phyloP scores from a whole-genome alignment of 805 yeast genomes.

The Wickerhamomyces sydowiorum region DNA sequence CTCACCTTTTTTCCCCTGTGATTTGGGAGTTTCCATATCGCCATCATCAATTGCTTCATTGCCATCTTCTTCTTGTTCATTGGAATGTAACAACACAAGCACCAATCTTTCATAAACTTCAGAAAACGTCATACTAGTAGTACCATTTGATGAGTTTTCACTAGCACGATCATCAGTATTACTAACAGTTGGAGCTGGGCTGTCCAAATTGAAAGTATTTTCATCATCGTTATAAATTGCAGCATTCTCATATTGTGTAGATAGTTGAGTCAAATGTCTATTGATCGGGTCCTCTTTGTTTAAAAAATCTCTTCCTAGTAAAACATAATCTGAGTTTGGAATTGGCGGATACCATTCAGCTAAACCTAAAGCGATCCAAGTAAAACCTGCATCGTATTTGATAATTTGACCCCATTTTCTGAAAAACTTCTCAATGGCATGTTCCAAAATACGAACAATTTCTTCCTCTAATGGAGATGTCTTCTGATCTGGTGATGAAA shows the following conservation, averaged over 20 bases:
- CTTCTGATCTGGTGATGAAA: conserved; percentile 11
- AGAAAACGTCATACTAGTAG: conserved; percentile 43
- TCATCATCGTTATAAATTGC: too few species aligned
- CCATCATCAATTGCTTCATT: conserved; percentile 7
- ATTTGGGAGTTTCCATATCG: background rate
- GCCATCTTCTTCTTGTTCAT: conserved; percentile 10
- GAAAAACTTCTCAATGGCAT: conserved; percentile 57
- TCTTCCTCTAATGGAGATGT: conserved; percentile 37
- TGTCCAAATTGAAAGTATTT: too few species aligned
- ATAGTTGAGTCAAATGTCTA: conserved; percentile 17
- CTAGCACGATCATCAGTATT: conserved; percentile 22
- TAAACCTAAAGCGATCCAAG: conserved; percentile 84
- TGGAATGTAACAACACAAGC: conserved; percentile 62
- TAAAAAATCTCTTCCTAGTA: conserved; percentile 18
- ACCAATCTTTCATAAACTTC: conserved; percentile 72
- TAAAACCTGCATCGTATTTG: conserved; percentile 73
- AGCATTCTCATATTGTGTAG: background rate
- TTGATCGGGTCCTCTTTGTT: conserved; percentile 13
- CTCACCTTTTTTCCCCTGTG: background rate
- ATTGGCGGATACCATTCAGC: conserved; percentile 82
- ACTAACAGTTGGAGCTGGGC: too few species aligned
- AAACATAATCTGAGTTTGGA: conserved; percentile 17
- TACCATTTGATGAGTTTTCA: conserved; percentile 8
- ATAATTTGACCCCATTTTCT: conserved; percentile 74
- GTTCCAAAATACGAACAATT: conserved; percentile 51